These are phyloP conservation scores for Phytophthora sp. DNA, from an alignment of 352 stramenopile genomes.

Conservation along the genomic window DNA sequence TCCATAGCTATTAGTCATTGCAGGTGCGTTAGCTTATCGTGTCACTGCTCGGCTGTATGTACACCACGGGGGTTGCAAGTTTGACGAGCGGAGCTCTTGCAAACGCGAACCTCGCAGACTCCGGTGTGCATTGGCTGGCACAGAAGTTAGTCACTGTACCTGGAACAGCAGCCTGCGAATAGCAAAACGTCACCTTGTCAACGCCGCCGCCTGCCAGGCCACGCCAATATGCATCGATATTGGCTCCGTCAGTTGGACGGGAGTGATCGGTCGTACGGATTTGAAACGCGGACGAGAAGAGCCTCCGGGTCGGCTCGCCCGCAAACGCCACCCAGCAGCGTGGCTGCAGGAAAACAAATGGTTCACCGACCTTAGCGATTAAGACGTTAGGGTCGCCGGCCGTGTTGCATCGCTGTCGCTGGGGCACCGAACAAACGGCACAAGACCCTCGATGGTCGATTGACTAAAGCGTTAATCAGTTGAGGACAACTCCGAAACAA, in stretches of 20 bases:
- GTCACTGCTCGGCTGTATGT: too few species aligned
- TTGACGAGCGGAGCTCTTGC: too few species aligned
- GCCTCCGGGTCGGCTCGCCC: too few species aligned
- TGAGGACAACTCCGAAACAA: too few species aligned
- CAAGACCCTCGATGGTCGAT: background rate
- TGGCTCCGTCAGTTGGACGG: too few species aligned
- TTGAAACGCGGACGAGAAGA: background rate
- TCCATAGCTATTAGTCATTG: too few species aligned
- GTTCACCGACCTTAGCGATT: background rate
- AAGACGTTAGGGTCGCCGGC: background rate
- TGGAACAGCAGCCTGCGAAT: background rate
- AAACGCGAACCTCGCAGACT: background rate
- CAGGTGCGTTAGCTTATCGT: too few species aligned
- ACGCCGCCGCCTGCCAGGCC: background rate
- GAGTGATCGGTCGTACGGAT: background rate
- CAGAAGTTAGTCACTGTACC: too few species aligned
- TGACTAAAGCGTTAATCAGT: background rate
- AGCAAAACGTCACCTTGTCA: conserved; percentile 2
- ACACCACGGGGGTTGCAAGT: too few species aligned
- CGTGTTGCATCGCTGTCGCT: too few species aligned
- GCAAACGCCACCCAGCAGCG: background rate
- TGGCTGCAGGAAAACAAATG: background rate
- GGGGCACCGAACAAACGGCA: background rate
- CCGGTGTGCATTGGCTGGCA: background rate
- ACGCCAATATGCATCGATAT: too few species aligned